These are phyloP conservation scores for Epipyxis sp. DNA, from an alignment of 108 stramenopile genomes.

Conservation along the genomic window DNA sequence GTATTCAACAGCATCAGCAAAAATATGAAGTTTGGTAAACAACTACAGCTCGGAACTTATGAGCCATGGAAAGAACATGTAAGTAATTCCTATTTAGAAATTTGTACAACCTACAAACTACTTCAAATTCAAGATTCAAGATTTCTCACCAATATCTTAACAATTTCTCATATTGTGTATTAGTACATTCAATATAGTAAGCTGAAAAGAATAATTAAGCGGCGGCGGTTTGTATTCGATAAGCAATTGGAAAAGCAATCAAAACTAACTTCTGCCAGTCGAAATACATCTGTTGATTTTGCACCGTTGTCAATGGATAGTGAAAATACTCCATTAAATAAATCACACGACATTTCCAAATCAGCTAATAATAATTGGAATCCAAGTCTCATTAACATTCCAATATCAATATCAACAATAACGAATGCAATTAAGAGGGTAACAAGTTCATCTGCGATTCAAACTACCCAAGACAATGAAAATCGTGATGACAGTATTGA, in stretches of 20 bases:
- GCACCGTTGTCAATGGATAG: no score
- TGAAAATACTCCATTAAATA: constrained; percentile 4
- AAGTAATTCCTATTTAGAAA: no score
- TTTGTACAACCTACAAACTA: no score
- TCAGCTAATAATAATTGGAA: no score
- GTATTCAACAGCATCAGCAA: not conserved
- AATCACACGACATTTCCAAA: no score
- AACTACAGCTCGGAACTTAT: constrained; percentile 42
- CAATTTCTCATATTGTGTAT: not conserved
- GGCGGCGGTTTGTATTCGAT: not conserved
- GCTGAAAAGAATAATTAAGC: constrained; percentile 7
- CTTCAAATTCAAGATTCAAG: no score
- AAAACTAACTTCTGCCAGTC: no score
- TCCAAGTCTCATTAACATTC: no score
- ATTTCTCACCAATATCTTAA: not conserved
- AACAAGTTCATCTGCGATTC: no score
- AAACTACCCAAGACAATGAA: not conserved
- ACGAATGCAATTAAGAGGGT: no score
- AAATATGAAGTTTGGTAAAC: constrained; percentile 50
- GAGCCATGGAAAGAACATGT: constrained; percentile 44
- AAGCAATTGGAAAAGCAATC: not conserved
- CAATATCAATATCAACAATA: no score
- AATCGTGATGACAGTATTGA: constrained; percentile 14
- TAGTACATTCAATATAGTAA: constrained; percentile 30
- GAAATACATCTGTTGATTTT: no score